Percentiles rank a stretch among this genome's conserved stretches.
Evolutionary conservation across 2,329 filamentous ascomycete species (phyloP).

Genomic region (Nannizziopsis barbatae): DNA sequence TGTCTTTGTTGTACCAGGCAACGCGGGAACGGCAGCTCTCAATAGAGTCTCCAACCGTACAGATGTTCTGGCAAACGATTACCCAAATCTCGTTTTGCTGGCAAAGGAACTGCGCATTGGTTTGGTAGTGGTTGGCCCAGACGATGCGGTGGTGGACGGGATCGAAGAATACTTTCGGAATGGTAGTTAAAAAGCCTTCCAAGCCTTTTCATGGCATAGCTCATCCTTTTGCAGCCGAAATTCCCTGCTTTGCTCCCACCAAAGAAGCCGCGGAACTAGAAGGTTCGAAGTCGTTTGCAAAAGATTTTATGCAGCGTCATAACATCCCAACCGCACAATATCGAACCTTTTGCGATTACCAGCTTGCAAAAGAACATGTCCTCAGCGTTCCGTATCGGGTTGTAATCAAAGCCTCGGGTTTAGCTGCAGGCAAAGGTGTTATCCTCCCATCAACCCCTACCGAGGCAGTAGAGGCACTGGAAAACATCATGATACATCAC

Average conservation of each 20-base stretch:
- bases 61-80: background rate
- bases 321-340: conserved; percentile 83
- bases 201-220: background rate
- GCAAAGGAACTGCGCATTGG: background rate
- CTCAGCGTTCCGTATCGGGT: conserved; percentile 57
- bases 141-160: conserved; percentile 2
- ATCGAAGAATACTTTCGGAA: background rate
- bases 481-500: conserved; percentile 78
- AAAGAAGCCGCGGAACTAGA: conserved; percentile 80
- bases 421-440: conserved; percentile 91
- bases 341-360: conserved; percentile 72
- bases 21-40: background rate
- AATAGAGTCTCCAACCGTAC: background rate
- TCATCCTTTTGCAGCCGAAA: conserved; percentile 42
- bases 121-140: conserved; percentile 1
- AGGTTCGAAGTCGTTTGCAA: conserved; percentile 91
- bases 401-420: conserved; percentile 85
- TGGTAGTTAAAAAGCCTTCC: background rate
- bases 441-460: conserved; percentile 71
- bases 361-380: conserved; percentile 61
- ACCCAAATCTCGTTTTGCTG: background rate
- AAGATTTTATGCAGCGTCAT: conserved; percentile 92
- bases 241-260: conserved; percentile 74
- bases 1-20: conserved; percentile 2
- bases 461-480: conserved; percentile 69